phyloP scores from a whole-genome alignment of 2,329 filamentous ascomycete species.

The Colletotrichum acutatum region DNA sequence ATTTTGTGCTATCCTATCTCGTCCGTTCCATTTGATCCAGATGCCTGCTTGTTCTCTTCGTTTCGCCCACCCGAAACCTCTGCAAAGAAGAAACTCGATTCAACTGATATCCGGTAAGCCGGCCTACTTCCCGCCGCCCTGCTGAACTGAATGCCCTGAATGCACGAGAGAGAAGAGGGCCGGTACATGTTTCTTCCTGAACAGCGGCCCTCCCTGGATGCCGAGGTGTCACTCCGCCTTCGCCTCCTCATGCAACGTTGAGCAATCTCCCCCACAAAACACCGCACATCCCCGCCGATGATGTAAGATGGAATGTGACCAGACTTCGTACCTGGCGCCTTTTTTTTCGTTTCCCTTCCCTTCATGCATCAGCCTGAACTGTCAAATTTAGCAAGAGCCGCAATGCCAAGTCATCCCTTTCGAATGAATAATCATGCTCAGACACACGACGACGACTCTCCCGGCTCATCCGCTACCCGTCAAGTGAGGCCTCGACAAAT shows the following conservation, averaged over 20 bases:
- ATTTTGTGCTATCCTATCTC: not conserved
- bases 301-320: constrained; percentile 29
- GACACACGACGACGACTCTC: constrained; percentile 11
- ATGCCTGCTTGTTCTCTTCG: not conserved
- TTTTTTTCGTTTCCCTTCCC: not conserved
- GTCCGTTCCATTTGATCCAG: not conserved
- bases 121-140: constrained; percentile 3
- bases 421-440: not conserved
- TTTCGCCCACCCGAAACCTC: constrained; percentile 8
- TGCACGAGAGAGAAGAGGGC: constrained; percentile 3
- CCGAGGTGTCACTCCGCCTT: constrained; percentile 30
- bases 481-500: not conserved
- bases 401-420: constrained; percentile 24
- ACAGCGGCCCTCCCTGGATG: constrained; percentile 32
- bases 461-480: constrained; percentile 23
- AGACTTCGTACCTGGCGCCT: not conserved
- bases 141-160: not conserved
- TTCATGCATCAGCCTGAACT: constrained; percentile 7
- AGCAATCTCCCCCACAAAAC: constrained; percentile 20
- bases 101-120: not conserved
- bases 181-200: constrained; percentile 31
- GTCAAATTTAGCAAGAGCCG: constrained; percentile 26
- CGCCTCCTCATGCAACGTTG: constrained; percentile 29
- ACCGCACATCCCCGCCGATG: constrained; percentile 29
- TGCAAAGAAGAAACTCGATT: not conserved